Evolutionary conservation across 75 land plant species (phyloP).

Genomic region (Selaginella tamariscina): DNA sequence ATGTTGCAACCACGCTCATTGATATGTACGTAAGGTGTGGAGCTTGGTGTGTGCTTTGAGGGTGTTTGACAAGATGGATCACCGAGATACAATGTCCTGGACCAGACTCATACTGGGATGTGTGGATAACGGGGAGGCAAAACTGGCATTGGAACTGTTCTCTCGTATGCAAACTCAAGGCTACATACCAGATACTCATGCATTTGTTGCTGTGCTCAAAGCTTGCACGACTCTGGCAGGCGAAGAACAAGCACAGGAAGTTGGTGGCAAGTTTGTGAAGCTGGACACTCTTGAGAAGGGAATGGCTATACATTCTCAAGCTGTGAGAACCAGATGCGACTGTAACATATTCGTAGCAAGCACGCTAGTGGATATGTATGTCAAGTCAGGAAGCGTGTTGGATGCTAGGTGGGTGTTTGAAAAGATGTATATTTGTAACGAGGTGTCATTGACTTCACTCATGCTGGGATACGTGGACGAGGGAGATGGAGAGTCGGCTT

Average conservation of each 20-base stretch:
- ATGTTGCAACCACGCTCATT: conserved; percentile 22
- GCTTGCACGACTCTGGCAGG: neutral
- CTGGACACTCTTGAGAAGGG: neutral
- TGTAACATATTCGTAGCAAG: neutral
- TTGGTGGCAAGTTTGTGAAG: too few relatives aligned
- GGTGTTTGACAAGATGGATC: conserved; percentile 16
- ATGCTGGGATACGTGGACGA: neutral
- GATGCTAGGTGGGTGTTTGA: neutral
- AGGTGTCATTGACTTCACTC: neutral
- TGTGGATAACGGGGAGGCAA: conserved; percentile 1
- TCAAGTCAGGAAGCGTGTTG: neutral
- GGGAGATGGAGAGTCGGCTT: neutral
- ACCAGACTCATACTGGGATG: conserved; percentile 28
- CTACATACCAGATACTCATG: neutral
- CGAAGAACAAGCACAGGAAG: too few relatives aligned
- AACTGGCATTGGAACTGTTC: neutral
- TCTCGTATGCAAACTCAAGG: neutral
- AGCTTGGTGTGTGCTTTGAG: conserved; percentile 3
- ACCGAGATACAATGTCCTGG: conserved; percentile 26
- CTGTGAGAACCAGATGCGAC: neutral
- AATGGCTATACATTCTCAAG: neutral
- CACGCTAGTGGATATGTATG: neutral
- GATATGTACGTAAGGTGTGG: conserved; percentile 31
- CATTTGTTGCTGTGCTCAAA: neutral
- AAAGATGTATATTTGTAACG: neutral